Evolutionary conservation across 129 eudicot genomes (phyloP).

Genomic region (Cynara cardunculus): DNA sequence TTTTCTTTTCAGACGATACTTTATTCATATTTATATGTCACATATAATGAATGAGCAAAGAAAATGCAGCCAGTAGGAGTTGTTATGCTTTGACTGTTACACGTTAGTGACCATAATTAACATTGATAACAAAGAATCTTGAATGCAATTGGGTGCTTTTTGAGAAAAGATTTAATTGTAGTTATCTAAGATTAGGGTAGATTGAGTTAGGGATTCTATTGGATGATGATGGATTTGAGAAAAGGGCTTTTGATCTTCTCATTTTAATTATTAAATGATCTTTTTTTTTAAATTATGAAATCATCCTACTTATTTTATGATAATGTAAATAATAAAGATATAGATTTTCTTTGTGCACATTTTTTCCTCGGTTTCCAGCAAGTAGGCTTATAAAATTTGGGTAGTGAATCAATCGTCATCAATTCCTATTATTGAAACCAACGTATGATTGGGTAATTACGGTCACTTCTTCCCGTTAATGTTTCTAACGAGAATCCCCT

Average conservation of each 20-base stretch:
- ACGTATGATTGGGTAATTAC: background rate
- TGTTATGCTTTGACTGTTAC: background rate
- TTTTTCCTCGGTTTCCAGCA: background rate
- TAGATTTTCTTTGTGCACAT: background rate
- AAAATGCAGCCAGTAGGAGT: background rate
- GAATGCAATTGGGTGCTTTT: background rate
- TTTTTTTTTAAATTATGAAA: background rate
- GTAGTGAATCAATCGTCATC: background rate
- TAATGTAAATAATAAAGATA: background rate
- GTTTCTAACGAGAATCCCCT: too few relatives aligned
- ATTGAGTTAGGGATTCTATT: background rate
- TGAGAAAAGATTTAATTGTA: background rate
- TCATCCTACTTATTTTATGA: background rate
- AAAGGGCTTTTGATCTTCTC: background rate
- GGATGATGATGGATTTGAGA: background rate
- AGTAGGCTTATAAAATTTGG: background rate
- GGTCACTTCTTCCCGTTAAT: too few relatives aligned
- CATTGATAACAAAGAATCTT: background rate
- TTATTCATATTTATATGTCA: background rate
- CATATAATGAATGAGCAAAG: background rate
- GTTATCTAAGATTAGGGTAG: background rate
- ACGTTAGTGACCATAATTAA: background rate
- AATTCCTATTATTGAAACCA: background rate
- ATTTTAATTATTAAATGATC: background rate
- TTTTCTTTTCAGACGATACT: too few relatives aligned